A percentile compares a stretch with the other conserved stretches of the same genome.
These are phyloP conservation scores for Sugiyamaella qingdaonensis DNA, from an alignment of 805 yeast species.

Conservation along the genomic window DNA sequence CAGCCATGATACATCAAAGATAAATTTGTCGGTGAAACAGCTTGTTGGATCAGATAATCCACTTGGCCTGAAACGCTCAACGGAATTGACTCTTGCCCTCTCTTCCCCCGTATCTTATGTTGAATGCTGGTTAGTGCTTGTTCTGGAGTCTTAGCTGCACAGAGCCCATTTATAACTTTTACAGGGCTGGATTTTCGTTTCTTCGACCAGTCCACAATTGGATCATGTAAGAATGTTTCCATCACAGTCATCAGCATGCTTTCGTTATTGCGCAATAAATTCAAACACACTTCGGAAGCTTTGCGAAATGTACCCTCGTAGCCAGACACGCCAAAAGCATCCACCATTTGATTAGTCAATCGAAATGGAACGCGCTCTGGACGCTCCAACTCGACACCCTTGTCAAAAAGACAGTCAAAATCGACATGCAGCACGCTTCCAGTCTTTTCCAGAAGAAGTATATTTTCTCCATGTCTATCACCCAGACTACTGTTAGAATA, in stretches of 20 bases:
- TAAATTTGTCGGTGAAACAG: constrained; percentile 65
- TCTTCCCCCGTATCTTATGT: constrained; percentile 77
- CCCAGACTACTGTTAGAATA: constrained; percentile 47
- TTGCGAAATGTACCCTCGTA: constrained; percentile 86
- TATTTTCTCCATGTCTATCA: constrained; percentile 93
- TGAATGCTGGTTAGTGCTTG: constrained; percentile 68
- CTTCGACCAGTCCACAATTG: constrained; percentile 72
- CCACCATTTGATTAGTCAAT: constrained; percentile 79
- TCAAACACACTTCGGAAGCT: constrained; percentile 78
- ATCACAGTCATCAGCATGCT: constrained; percentile 81
- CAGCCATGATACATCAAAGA: constrained; percentile 93
- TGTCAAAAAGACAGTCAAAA: constrained; percentile 93
- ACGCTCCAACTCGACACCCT: constrained; percentile 58
- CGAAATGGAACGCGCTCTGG: constrained; percentile 97
- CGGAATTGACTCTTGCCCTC: constrained; percentile 77
- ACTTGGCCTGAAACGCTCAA: constrained; percentile 92
- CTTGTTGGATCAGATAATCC: constrained; percentile 79
- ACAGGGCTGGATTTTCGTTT: constrained; percentile 28
- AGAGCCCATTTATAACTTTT: constrained; percentile 20
- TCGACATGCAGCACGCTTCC: constrained; percentile 92
- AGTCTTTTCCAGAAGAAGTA: constrained; percentile 62
- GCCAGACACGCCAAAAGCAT: constrained; percentile 83
- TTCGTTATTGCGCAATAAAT: constrained; percentile 70
- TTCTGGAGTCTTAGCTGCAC: constrained; percentile 44
- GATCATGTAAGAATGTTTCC: constrained; percentile 91